A percentile compares a stretch with the other conserved stretches of the same genome.
phyloP scores from a whole-genome alignment of 768 basidiomycete species.

The Tephrocybe rancida region DNA sequence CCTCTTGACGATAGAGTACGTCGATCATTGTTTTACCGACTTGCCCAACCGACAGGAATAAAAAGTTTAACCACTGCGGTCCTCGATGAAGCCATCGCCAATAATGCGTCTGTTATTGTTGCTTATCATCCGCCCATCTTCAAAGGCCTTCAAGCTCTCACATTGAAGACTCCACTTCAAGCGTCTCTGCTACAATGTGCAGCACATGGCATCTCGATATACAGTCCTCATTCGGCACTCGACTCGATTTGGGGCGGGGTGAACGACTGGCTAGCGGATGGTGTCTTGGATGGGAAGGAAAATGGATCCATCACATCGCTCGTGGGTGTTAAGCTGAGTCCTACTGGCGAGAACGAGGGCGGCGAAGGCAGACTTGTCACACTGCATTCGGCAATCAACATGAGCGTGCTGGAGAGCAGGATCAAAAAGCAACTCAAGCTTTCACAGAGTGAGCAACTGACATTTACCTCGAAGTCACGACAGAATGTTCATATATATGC shows the following conservation, averaged over 20 bases:
- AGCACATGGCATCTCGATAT: slow-evolving; percentile 83
- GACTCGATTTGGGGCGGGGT: slow-evolving; percentile 85
- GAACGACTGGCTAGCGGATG: slow-evolving; percentile 85
- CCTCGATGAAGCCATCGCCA: slow-evolving; percentile 63
- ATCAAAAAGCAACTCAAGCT: slow-evolving; percentile 67
- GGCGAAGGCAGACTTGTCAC: slow-evolving; percentile 73
- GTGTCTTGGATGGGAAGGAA: slow-evolving; percentile 34
- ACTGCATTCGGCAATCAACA: slow-evolving; percentile 46
- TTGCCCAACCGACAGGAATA: too few species aligned
- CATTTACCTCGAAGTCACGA: background rate
- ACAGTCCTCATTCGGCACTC: slow-evolving; percentile 61
- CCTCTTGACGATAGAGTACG: slow-evolving; percentile 74
- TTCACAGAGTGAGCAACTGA: slow-evolving; percentile 51
- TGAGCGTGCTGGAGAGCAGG: slow-evolving; percentile 63
- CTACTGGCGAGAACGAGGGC: slow-evolving; percentile 42
- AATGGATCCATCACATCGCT: slow-evolving; percentile 39
- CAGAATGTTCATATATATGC: slow-evolving; percentile 9
- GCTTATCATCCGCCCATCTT: slow-evolving; percentile 89
- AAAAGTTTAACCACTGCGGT: slow-evolving; percentile 74
- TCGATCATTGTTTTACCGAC: background rate
- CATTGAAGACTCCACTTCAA: slow-evolving; percentile 79
- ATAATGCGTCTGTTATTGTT: slow-evolving; percentile 67
- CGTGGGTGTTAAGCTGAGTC: slow-evolving; percentile 41
- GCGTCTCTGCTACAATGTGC: slow-evolving; percentile 78
- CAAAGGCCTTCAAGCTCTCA: slow-evolving; percentile 70